Base-by-base conservation (phyloP, 2,329 filamentous ascomycete genomes). In the Xylariaceae sp. region DNA sequence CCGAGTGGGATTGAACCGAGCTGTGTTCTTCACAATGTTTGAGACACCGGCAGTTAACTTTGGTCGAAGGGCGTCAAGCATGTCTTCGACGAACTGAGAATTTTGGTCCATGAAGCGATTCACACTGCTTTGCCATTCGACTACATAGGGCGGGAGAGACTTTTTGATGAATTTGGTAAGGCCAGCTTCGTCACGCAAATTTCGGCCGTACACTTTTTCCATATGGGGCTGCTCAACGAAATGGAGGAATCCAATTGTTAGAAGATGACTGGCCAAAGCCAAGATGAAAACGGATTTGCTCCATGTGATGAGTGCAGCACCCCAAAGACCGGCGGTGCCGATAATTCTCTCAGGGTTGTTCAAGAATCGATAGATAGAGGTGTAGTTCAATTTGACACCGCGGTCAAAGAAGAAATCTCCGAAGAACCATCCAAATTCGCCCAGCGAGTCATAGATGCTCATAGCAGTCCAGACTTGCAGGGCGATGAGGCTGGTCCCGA, bases 361-460 rank as follows among this genome's bases (percentile, higher is more conserved):
- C 58, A 99, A 76, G 71, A 95, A 99, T 42, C 94, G 90, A 69
- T 99, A 99, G 62, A 99, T 99, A 54, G 92, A 95, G 59, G 87
- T 90, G 71, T 99, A 99, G 1, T 89, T 97, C 54, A 97, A 77
- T 70, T 94, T 95, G 11, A 86, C 86, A 11, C 85, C 82, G 41
- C 89, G 86, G 54, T 96, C 90, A 66, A 94, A 96, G 77, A 99
- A 97, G 75, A 97, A 99, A 67, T 99, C 94, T 15, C 94, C 94
- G 64, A 91, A 97, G 75, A 97, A 97, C 92, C 92, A 99, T 61
- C 94, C 94, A 63, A 97, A 99, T 65, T 99, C 94, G 49, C 94
- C 94, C 0, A 99, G 82, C 2, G 90, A 95, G 44, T 96, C 90
- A 68, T 97, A 95, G 58, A 97, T 91, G 68, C 90, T 96, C 57